Percentiles rank a stretch among this genome's conserved stretches.
These are phyloP conservation scores for Yarrowia keelungensis DNA, from an alignment of 805 yeast species.

Conservation along the genomic window DNA sequence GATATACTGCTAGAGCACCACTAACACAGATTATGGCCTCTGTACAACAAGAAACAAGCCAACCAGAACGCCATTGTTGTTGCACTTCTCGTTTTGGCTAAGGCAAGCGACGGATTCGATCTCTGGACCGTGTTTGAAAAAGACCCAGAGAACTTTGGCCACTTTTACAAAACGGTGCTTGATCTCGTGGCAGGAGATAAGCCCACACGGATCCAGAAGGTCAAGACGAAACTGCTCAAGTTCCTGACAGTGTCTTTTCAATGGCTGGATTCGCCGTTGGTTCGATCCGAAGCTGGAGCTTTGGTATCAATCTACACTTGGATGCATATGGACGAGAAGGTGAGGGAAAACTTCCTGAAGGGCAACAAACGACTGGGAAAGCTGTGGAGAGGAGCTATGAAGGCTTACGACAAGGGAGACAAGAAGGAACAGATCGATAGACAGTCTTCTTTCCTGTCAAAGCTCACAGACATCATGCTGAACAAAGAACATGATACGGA, in stretches of 20 bases:
- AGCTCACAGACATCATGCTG: slow-evolving; percentile 12
- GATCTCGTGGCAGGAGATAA: slow-evolving; percentile 44
- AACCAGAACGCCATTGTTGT: slow-evolving; percentile 16
- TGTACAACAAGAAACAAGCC: slow-evolving; percentile 15
- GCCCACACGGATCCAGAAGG: slow-evolving; percentile 32
- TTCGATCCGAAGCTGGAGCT: slow-evolving; percentile 47
- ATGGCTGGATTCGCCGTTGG: slow-evolving; percentile 43
- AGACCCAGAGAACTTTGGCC: slow-evolving; percentile 46
- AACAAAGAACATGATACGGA: slow-evolving; percentile 19
- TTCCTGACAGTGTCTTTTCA: slow-evolving; percentile 46
- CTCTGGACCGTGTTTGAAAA: slow-evolving; percentile 41
- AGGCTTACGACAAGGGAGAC: slow-evolving; percentile 43
- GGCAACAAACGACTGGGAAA: slow-evolving; percentile 42
- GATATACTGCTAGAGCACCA: neutral
- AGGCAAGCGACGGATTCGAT: slow-evolving; percentile 18
- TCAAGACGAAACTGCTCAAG: slow-evolving; percentile 41
- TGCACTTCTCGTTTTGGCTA: slow-evolving; percentile 17
- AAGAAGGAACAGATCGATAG: slow-evolving; percentile 41
- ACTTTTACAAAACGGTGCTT: slow-evolving; percentile 49
- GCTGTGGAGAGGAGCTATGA: slow-evolving; percentile 44
- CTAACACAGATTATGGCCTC: slow-evolving; percentile 35
- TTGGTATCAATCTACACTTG: slow-evolving; percentile 51
- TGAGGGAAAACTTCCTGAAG: slow-evolving; percentile 43
- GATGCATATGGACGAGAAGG: slow-evolving; percentile 46
- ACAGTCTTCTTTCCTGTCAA: slow-evolving; percentile 12